phyloP scores from a whole-genome alignment of 1,284 basidiomycete species.

The Grifola frondosa region DNA sequence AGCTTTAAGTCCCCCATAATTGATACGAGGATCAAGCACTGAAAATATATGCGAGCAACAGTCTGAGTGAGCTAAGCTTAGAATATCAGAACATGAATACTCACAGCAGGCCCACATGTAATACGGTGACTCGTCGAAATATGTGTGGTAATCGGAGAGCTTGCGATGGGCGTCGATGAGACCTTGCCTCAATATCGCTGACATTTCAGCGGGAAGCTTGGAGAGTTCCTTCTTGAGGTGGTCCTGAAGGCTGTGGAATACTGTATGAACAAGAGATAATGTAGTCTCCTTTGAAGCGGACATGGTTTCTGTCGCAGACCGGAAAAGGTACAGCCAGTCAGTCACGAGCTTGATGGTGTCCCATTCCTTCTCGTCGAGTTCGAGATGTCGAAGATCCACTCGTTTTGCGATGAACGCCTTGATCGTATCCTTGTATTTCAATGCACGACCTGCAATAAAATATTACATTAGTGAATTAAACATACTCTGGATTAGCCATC shows the following conservation, averaged over 20 bases:
- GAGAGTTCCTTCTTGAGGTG: background rate
- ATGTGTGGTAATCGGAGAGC: conserved; percentile 5
- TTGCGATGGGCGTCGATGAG: conserved; percentile 1
- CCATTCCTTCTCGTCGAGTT: background rate
- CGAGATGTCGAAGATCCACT: background rate
- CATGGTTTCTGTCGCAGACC: conserved; percentile 2
- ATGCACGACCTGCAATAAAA: background rate
- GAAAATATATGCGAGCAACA: too few species aligned
- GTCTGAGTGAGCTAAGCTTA: background rate
- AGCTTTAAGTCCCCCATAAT: background rate
- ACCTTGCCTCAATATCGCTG: background rate
- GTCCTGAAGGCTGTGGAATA: conserved; percentile 4
- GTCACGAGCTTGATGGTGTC: background rate
- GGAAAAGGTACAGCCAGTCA: background rate
- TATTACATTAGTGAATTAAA: background rate
- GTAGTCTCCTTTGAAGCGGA: background rate
- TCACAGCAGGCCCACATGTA: conserved; percentile 2
- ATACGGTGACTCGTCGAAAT: conserved; percentile 1
- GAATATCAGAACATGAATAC: background rate
- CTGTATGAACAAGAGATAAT: background rate
- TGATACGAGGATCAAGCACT: conserved; percentile 1
- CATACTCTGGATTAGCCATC: background rate
- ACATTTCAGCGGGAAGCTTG: background rate
- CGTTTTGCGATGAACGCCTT: background rate
- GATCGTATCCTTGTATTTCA: background rate